Base-by-base conservation (phyloP, 192 early-diverging fungal species). In the Backusella mclennaniae region DNA sequence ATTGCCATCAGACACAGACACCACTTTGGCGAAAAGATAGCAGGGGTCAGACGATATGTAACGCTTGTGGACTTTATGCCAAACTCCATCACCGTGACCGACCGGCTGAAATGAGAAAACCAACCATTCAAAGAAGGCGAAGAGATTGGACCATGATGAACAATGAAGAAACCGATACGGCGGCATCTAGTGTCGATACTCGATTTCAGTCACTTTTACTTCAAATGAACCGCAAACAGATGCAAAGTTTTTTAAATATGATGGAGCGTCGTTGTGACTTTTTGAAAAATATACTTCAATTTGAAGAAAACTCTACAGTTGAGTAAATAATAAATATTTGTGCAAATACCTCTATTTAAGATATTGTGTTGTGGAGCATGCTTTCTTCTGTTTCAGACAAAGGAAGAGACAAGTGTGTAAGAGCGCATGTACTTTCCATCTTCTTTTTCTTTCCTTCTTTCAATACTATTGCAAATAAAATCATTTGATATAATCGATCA, bases 41-140 rank as follows among this genome's bases (percentile, higher is more conserved):
- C 21, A 82, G 86, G 33, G 92, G 92, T 23, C 84, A 91, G 79
- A 87, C 92, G 0, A 90, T 94, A 35, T 95, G 93, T 83, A 95
- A 95, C 75, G 93, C 93, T 0, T 95, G 93, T 73, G 92, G 92
- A 4, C 73, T 98, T 17, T 99, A 96, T 79, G 95, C 91, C 80
- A 98, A 98, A 84, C 90, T 99, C 56, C 97, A 99, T 80, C 88
- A 95, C 76, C 88, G 93, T 8, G 88, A 92, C 71, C 87, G 97
- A 19, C 97, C 98, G 19, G 89, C 94, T 35, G 88, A 90, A 35
- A 90, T 99, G 89, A 92, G 95, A 41, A 88, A 89, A 68, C 56
- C 82, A 35, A 90, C 88, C 69, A 90, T 92, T 76, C 84, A 90
- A 68, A 83, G 90, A 35, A 83, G 89, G 36, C 78, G 87, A 31